phyloP scores from a whole-genome alignment of 225 moss, liverwort and hornwort genomes.

The Polytrichum commune region DNA sequence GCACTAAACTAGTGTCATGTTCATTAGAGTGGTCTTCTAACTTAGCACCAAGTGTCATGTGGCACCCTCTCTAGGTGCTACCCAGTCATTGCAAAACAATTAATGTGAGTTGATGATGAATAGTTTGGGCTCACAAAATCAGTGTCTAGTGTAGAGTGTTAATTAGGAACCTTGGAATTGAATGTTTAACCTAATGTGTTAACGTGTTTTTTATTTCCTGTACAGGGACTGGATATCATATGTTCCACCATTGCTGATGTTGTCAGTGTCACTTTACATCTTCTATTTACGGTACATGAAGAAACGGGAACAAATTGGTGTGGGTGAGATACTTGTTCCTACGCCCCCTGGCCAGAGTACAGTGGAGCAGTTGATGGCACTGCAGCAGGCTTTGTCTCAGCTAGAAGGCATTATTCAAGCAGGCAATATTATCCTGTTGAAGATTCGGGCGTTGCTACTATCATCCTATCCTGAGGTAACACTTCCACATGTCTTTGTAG shows the following conservation, averaged over 20 bases:
- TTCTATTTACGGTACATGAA: conserved; percentile 62
- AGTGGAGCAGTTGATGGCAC: conserved; percentile 78
- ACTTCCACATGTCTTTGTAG: too few relatives aligned
- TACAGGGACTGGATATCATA: conserved; percentile 75
- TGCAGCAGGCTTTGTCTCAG: conserved; percentile 82
- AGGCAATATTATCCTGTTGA: conserved; percentile 70
- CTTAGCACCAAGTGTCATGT: too few relatives aligned
- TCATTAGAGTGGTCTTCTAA: too few relatives aligned
- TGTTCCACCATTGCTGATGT: conserved; percentile 52
- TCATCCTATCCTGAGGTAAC: conserved; percentile 78
- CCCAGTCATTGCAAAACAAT: too few relatives aligned
- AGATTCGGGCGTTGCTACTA: conserved; percentile 69
- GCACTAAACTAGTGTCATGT: too few relatives aligned
- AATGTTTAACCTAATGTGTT: not conserved
- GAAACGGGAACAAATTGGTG: conserved; percentile 46
- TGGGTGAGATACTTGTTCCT: conserved; percentile 69
- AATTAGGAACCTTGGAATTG: too few relatives aligned
- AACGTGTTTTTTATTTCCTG: not conserved
- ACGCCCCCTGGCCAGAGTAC: conserved; percentile 79
- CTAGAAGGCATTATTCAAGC: conserved; percentile 65
- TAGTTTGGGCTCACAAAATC: too few relatives aligned
- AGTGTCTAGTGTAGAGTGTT: not conserved
- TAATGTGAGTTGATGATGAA: too few relatives aligned
- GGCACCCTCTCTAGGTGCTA: too few relatives aligned
- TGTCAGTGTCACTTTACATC: conserved; percentile 47